These are phyloP conservation scores for Monotropa hypopitys DNA, from an alignment of 179 eudicot genomes.

Conservation along the genomic window DNA sequence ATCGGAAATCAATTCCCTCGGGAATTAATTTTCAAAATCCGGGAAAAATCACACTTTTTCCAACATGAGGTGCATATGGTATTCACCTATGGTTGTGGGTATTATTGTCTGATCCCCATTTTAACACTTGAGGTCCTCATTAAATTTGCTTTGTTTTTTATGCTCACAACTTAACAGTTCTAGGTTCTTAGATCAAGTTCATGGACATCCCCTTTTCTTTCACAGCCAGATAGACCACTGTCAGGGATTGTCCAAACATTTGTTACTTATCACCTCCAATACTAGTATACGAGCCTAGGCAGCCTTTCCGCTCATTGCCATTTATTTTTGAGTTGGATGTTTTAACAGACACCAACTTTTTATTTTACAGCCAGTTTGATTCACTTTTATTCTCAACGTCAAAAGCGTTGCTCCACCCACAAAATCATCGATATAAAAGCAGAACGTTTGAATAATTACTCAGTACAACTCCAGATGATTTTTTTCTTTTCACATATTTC, in stretches of 20 bases:
- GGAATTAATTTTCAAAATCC: no score
- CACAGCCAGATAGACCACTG: neutral
- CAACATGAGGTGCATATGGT: neutral
- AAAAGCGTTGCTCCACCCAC: neutral
- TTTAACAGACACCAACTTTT: neutral
- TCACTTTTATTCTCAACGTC: neutral
- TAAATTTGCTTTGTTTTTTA: neutral
- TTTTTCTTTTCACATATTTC: neutral
- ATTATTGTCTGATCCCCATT: neutral
- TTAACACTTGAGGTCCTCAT: neutral
- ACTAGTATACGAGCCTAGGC: no score
- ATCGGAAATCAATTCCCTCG: no score
- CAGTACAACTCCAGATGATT: neutral
- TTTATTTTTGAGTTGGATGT: no score
- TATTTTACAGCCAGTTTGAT: neutral
- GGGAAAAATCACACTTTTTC: no score
- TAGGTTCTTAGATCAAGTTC: neutral
- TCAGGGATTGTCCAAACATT: no score
- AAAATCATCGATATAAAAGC: no score
- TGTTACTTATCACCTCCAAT: no score
- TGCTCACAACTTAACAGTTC: neutral
- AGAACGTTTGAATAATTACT: neutral
- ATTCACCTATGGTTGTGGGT: neutral
- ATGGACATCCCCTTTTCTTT: neutral
- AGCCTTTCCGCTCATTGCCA: no score